Evolutionary conservation across 2,329 filamentous ascomycete genomes (phyloP).

Genomic region (Colletotrichum horii): DNA sequence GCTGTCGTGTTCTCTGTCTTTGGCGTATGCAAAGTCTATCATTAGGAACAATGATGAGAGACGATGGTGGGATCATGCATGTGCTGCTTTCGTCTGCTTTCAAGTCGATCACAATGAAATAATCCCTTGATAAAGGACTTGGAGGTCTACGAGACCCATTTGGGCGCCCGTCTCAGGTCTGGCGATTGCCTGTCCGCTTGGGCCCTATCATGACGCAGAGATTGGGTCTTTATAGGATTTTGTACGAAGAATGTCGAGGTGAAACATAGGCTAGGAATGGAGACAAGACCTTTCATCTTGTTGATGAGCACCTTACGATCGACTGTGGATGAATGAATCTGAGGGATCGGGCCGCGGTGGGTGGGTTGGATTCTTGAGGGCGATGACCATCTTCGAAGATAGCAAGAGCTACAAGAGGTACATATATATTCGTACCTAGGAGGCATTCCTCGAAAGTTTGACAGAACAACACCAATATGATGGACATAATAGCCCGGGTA

Average conservation of each 20-base stretch:
- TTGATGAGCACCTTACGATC: neutral
- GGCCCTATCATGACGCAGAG: neutral
- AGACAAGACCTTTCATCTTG: rapidly evolving
- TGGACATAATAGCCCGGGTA: no score
- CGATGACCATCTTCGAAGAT: no score
- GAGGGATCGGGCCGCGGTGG: neutral
- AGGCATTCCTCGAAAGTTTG: no score
- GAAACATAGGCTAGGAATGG: rapidly evolving
- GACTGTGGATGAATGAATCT: neutral
- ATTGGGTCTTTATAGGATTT: neutral
- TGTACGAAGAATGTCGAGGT: neutral
- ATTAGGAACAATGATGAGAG: neutral
- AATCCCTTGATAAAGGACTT: neutral
- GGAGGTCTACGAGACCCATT: neutral
- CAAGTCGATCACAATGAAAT: neutral
- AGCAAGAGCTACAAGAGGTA: no score
- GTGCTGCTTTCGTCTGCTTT: neutral
- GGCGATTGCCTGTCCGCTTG: no score
- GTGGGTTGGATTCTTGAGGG: no score
- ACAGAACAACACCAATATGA: no score
- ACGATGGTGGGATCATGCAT: neutral
- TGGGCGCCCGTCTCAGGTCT: no score
- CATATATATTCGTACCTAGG: no score
- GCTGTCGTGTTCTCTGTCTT: neutral
- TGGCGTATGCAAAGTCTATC: neutral